phyloP scores from a whole-genome alignment of 306 rosid species.

The Lathyrus oleraceus region DNA sequence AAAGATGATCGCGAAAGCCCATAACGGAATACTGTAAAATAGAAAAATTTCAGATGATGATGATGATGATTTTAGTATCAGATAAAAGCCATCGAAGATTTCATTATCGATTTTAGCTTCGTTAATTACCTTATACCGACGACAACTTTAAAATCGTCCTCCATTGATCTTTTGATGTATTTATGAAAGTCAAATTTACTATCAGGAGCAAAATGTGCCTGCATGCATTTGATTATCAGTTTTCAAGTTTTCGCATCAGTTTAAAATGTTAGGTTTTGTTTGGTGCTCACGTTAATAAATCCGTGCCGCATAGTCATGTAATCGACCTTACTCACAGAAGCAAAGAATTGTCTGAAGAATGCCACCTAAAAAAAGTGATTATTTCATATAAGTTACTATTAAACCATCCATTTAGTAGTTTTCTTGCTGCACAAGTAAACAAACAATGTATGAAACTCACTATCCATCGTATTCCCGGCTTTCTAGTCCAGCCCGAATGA shows the following conservation, averaged over 20 bases:
- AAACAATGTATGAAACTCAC: constrained; percentile 43
- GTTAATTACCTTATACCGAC: constrained; percentile 60
- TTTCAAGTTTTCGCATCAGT: background rate
- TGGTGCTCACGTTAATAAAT: constrained; percentile 57
- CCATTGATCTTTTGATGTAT: constrained; percentile 72
- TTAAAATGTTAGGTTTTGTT: background rate
- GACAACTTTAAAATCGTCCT: constrained; percentile 74
- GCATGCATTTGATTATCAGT: background rate
- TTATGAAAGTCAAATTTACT: constrained; percentile 69
- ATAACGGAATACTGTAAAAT: constrained; percentile 58
- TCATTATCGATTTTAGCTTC: background rate
- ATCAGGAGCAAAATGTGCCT: constrained; percentile 66
- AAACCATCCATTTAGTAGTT: background rate
- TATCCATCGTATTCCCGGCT: constrained; percentile 63
- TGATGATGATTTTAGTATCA: too few species aligned
- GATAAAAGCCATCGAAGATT: background rate
- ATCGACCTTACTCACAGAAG: constrained; percentile 68
- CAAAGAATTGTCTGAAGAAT: constrained; percentile 64
- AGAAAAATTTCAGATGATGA: background rate
- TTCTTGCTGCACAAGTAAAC: background rate
- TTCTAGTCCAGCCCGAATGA: constrained; percentile 60
- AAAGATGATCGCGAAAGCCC: constrained; percentile 59
- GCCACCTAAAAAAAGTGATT: constrained; percentile 44
- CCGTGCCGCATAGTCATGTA: constrained; percentile 72
- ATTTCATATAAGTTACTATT: background rate